Evolutionary conservation across 2,329 filamentous ascomycete species (phyloP).

Genomic region (Calonectria honghensis): DNA sequence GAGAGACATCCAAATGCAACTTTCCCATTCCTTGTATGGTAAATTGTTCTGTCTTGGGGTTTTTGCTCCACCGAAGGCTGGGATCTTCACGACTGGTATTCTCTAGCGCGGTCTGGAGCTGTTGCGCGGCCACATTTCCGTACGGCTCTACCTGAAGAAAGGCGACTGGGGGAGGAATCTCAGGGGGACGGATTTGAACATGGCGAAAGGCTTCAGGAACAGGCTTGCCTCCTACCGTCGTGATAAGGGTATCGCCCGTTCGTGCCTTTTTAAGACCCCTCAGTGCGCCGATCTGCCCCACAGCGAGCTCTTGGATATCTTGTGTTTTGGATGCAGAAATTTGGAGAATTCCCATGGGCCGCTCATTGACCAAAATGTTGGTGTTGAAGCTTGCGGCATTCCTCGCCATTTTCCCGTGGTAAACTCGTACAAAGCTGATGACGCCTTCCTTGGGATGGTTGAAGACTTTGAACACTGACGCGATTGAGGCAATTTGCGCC

Average conservation of each 20-base stretch:
- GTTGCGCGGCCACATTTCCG: slow-evolving; percentile 85
- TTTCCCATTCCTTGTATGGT: slow-evolving; percentile 97
- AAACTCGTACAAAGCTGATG: slow-evolving; percentile 93
- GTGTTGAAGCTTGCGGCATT: slow-evolving; percentile 91
- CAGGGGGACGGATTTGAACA: slow-evolving; percentile 89
- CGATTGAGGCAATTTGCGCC: slow-evolving; percentile 67
- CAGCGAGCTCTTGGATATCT: slow-evolving; percentile 85
- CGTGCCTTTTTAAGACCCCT: slow-evolving; percentile 92
- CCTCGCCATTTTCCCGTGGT: slow-evolving; percentile 86
- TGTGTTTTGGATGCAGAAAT: slow-evolving; percentile 93
- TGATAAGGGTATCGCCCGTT: slow-evolving; percentile 93
- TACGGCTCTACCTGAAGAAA: slow-evolving; percentile 94
- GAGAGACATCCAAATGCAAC: slow-evolving; percentile 93
- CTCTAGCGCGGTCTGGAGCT: slow-evolving; percentile 83
- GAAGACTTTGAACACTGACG: slow-evolving; percentile 95
- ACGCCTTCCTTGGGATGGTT: slow-evolving; percentile 90
- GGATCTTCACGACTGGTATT: slow-evolving; percentile 93
- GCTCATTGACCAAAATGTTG: slow-evolving; percentile 85
- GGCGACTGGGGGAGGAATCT: slow-evolving; percentile 94
- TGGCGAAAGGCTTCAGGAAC: slow-evolving; percentile 82
- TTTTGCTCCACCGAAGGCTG: slow-evolving; percentile 87
- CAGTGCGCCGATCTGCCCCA: slow-evolving; percentile 96
- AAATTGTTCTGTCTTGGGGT: slow-evolving; percentile 94
- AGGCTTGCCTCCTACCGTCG: slow-evolving; percentile 77
- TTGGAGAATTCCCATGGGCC: slow-evolving; percentile 86